Percentiles rank a stretch among this genome's conserved stretches.
Evolutionary conservation across 495 filamentous ascomycete genomes (phyloP).

Genomic region (Xylaria sp.): DNA sequence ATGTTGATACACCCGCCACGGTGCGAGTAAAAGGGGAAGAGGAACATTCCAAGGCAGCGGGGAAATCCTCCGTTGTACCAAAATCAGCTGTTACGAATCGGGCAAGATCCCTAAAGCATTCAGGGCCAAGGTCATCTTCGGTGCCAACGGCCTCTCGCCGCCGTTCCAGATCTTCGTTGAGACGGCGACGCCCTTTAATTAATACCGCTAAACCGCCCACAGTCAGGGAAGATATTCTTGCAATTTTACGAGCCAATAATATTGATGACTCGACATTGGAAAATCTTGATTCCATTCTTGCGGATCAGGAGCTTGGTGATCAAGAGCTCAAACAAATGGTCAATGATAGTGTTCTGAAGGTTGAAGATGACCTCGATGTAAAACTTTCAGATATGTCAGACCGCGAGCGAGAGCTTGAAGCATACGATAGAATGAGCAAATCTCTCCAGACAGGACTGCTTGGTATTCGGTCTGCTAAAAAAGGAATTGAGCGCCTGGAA

Average conservation of each 20-base stretch:
- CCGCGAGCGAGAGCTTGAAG: constrained; percentile 58
- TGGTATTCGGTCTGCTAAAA: constrained; percentile 70
- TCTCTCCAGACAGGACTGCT: constrained; percentile 64
- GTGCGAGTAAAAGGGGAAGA: constrained; percentile 45
- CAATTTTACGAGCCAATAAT: constrained; percentile 53
- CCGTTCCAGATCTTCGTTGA: constrained; percentile 43
- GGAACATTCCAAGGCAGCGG: constrained; percentile 12
- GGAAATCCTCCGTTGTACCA: constrained; percentile 9
- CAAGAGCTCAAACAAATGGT: constrained; percentile 37
- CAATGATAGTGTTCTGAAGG: constrained; percentile 40
- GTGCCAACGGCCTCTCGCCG: constrained; percentile 34
- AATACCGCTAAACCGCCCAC: constrained; percentile 57
- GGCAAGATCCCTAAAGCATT: constrained; percentile 13
- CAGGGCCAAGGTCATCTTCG: constrained; percentile 34
- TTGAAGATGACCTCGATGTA: constrained; percentile 45
- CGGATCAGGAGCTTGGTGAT: constrained; percentile 36
- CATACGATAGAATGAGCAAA: constrained; percentile 63
- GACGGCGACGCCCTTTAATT: constrained; percentile 45
- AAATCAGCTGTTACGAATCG: constrained; percentile 13
- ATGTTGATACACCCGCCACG: constrained; percentile 58
- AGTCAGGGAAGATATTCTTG: constrained; percentile 57
- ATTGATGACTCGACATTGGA: constrained; percentile 64
- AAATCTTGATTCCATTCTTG: constrained; percentile 52
- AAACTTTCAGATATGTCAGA: constrained; percentile 39
- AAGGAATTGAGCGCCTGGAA: constrained; percentile 71